Evolutionary conservation across 768 basidiomycete species (phyloP), one percentile per base, ranked within the genome.

Genomic region (Rhodotorula babjevae): DNA sequence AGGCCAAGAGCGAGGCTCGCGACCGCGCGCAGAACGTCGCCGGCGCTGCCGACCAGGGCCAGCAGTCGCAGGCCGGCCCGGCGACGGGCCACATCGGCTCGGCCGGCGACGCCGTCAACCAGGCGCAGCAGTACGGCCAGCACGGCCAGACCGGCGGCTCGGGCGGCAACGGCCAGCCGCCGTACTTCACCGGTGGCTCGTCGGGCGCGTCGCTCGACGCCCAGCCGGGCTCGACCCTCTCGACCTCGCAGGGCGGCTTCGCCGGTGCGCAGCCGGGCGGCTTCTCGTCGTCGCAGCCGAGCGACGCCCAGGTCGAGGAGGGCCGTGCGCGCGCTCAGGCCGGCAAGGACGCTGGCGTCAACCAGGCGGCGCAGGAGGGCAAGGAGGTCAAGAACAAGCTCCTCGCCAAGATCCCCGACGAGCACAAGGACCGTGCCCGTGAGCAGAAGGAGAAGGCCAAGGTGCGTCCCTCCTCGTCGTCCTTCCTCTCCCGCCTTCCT

Each of bases 391-490:
- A 81, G 79, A 74, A 71, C 70, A 78, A 80, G 72, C 73, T 81
- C 44, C 79, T 82, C 56, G 87, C 89, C 42, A 85, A 83, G 56
- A 83, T 92, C 53, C 88, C 90, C 1, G 85, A 89, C 63, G 84
- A 89, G 74, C 88, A 90, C 73, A 87, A 72, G 71, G 57, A 63
- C 33, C 33, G 33, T 3, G 40, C 40, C 11, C 6, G 12, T 27
- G 50, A 63, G 33, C 49, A 25, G 40, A 14, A 33, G 8, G 46
- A 60, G 40, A 64, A 40, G 31, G 58, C 61, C 50, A 59, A 69
- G 52, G 69, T 67, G 2, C 49, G 65, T 31, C 12, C 21, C 4
- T 23, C 33, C 55, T 65, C n/a, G 18, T 29, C 23, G 27, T 15
- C 27, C 2, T 31, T 12, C 47, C 46, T 14, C 4, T 2, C 53